Conservation (phyloP, 192 early-diverging fungal species). For the Coemansia sp. region DNA sequence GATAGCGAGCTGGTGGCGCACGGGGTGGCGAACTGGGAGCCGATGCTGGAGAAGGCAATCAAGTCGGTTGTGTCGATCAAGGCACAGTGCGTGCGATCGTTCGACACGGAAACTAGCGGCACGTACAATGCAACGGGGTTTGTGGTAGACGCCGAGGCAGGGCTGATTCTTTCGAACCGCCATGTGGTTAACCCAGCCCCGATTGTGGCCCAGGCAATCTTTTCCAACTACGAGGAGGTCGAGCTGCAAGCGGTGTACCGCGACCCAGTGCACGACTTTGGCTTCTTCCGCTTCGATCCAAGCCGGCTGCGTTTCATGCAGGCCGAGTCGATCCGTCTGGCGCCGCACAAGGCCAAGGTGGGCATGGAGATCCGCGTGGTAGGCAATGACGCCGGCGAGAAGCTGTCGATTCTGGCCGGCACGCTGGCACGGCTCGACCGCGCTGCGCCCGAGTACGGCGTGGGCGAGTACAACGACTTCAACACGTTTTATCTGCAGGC, state of each 20-base stretch:
- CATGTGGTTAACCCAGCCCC: conserved; percentile 71
- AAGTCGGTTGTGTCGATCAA: conserved; percentile 77
- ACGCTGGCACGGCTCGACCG: conserved; percentile 71
- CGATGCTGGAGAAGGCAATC: conserved; percentile 68
- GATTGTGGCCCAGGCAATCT: conserved; percentile 61
- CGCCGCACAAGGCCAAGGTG: conserved; percentile 64
- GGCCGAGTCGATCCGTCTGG: conserved; percentile 50
- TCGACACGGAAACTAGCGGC: not conserved
- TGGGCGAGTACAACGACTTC: conserved; percentile 55
- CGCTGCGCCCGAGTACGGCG: conserved; percentile 60
- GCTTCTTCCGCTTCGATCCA: conserved; percentile 72
- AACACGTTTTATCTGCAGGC: conserved; percentile 81
- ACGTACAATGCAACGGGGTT: conserved; percentile 61
- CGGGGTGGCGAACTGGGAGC: conserved; percentile 58
- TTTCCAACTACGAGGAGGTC: conserved; percentile 68
- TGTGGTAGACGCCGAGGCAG: conserved; percentile 68
- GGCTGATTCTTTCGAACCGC: conserved; percentile 70
- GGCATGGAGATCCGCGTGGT: conserved; percentile 73
- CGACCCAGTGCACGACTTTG: conserved; percentile 80
- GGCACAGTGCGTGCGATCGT: conserved; percentile 66
- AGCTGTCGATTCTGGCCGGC: conserved; percentile 70
- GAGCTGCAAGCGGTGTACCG: conserved; percentile 64
- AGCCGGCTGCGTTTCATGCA: conserved; percentile 49
- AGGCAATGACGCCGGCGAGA: conserved; percentile 73
- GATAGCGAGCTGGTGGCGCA: not conserved